Percentiles rank a stretch among this genome's conserved stretches.
These are phyloP conservation scores for Umbilicus rupestris DNA, from an alignment of 164 flowering plant species.

Conservation along the genomic window DNA sequence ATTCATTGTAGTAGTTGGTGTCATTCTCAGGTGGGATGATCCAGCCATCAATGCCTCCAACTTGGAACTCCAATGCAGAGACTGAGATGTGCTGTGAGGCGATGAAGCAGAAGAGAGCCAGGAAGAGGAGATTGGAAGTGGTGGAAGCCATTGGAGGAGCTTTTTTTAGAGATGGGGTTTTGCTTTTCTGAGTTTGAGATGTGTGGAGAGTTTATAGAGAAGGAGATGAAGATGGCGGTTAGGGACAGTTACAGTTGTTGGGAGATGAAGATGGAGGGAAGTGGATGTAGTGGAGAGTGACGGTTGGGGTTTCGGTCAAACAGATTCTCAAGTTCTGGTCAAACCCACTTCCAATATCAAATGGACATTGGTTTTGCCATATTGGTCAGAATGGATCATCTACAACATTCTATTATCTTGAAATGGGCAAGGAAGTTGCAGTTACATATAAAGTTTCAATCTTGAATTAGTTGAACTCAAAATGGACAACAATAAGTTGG, in stretches of 20 bases:
- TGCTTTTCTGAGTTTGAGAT: too few relatives aligned
- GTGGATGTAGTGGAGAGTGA: conserved; percentile 12
- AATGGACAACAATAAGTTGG: background rate
- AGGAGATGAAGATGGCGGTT: conserved; percentile 8
- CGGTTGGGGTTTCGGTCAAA: conserved; percentile 4
- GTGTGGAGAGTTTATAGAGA: background rate
- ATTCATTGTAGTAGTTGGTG: conserved; percentile 34
- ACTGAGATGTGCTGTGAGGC: conserved; percentile 14
- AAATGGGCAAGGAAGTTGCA: background rate
- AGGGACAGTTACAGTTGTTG: conserved; percentile 4
- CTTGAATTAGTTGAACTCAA: background rate
- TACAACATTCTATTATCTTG: background rate
- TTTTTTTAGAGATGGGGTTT: background rate
- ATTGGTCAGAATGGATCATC: too few relatives aligned
- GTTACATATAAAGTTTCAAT: background rate
- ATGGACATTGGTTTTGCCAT: too few relatives aligned
- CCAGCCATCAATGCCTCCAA: conserved; percentile 40
- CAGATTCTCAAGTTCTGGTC: too few relatives aligned
- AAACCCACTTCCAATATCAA: too few relatives aligned
- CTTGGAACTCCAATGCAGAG: conserved; percentile 28
- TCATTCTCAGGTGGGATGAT: conserved; percentile 34
- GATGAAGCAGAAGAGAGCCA: conserved; percentile 14
- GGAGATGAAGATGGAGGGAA: background rate
- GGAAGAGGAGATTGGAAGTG: conserved; percentile 13
- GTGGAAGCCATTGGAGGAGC: background rate